phyloP scores from a whole-genome alignment of 2,329 filamentous ascomycete genomes.

The Dothistroma pini region DNA sequence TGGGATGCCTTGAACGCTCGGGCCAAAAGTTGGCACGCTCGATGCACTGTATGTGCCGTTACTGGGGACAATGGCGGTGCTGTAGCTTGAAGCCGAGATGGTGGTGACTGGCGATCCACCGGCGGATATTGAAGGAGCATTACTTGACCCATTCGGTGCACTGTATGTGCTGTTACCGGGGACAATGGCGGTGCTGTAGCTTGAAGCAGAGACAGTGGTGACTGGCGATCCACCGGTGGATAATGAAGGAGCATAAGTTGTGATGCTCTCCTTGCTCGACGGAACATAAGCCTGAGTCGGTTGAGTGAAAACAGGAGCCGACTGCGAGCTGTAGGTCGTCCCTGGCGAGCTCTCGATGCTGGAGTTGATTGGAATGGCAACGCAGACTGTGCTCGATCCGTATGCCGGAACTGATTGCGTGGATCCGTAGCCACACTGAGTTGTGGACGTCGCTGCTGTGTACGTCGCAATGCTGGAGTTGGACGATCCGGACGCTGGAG shows the following conservation, averaged over 20 bases:
- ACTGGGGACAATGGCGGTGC: not conserved
- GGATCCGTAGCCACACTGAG: slow-evolving; percentile 17
- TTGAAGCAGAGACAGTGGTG: not conserved
- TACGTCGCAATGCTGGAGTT: slow-evolving; percentile 15
- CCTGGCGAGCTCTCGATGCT: slow-evolving; percentile 24
- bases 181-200: not conserved
- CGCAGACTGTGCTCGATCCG: slow-evolving; percentile 6
- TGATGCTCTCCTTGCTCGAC: not conserved
- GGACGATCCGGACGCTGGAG: slow-evolving; percentile 3
- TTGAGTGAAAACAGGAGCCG: not conserved
- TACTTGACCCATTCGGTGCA: slow-evolving; percentile 1
- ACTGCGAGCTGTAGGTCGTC: not conserved
- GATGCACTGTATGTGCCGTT: slow-evolving; percentile 5
- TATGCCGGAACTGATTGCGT: slow-evolving; percentile 7
- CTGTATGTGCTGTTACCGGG: not conserved
- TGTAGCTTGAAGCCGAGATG: slow-evolving; percentile 1
- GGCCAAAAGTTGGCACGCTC: not conserved
- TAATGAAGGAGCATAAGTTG: not conserved
- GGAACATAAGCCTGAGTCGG: not conserved
- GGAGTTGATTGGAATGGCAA: slow-evolving; percentile 11
- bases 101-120: slow-evolving; percentile 1
- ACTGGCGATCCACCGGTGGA: slow-evolving; percentile 1
- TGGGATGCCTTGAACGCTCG: slow-evolving; percentile 2
- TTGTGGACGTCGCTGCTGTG: slow-evolving; percentile 9
- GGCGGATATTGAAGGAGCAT: not conserved